Evolutionary conservation across 2,329 filamentous ascomycete genomes (phyloP).

Genomic region (Penicillium sp.): DNA sequence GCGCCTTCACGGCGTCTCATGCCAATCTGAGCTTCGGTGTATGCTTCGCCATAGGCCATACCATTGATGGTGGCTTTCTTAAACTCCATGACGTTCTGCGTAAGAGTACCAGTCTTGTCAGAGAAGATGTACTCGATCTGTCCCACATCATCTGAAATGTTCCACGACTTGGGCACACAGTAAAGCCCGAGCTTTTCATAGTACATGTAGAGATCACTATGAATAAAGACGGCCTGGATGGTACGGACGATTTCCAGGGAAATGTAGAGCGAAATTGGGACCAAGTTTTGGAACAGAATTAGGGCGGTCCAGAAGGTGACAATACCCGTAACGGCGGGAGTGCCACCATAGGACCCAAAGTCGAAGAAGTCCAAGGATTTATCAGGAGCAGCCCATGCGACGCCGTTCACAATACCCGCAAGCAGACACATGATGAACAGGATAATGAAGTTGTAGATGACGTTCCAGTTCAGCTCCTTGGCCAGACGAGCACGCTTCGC

Average conservation of each 20-base stretch:
- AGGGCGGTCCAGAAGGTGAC: conserved; percentile 96
- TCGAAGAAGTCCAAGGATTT: conserved; percentile 84
- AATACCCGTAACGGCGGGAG: conserved; percentile 79
- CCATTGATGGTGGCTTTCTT: conserved; percentile 98
- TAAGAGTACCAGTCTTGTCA: conserved; percentile 88
- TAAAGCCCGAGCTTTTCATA: conserved; percentile 93
- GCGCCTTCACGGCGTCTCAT: conserved; percentile 93
- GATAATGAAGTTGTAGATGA: conserved; percentile 93
- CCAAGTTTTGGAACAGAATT: conserved; percentile 97
- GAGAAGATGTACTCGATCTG: conserved; percentile 99
- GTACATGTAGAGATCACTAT: conserved; percentile 95
- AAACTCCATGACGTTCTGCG: conserved; percentile 97
- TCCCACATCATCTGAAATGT: conserved; percentile 96
- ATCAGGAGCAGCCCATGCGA: conserved; percentile 76
- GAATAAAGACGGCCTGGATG: conserved; percentile 94
- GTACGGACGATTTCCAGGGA: conserved; percentile 94
- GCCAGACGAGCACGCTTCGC: conserved; percentile 92
- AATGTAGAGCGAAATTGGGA: conserved; percentile 97
- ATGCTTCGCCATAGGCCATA: conserved; percentile 95
- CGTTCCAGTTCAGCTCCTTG: conserved; percentile 94
- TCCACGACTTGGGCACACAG: conserved; percentile 97
- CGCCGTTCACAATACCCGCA: conserved; percentile 81
- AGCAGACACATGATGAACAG: conserved; percentile 88
- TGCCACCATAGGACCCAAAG: conserved; percentile 79
- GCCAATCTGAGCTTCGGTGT: conserved; percentile 94